phyloP scores from a whole-genome alignment of 1,284 basidiomycete genomes.

The Ceratorhiza oryzae-sativae region DNA sequence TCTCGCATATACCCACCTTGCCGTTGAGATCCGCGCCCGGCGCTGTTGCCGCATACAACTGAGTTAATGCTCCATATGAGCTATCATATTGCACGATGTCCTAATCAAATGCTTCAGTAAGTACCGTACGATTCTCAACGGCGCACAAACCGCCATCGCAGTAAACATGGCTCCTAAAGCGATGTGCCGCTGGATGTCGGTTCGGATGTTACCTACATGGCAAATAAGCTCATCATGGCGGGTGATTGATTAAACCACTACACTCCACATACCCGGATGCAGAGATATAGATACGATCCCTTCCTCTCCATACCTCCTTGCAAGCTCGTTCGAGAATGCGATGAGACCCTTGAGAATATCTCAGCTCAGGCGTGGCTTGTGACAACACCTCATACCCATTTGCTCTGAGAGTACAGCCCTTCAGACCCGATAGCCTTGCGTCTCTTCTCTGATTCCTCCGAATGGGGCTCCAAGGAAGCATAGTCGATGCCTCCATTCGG shows the following conservation, averaged over 20 bases:
- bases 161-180: not conserved
- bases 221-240: not conserved
- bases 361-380: not conserved
- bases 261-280: slow-evolving; percentile 37
- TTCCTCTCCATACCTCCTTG: slow-evolving; percentile 40
- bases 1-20: slow-evolving; percentile 27
- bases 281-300: slow-evolving; percentile 42
- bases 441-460: not conserved
- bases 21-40: slow-evolving; percentile 39
- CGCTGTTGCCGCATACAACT: slow-evolving; percentile 39
- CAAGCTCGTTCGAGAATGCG: slow-evolving; percentile 42
- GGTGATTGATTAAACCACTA: not conserved
- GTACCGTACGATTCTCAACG: too few relatives aligned
- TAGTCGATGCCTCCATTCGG: slow-evolving; percentile 23
- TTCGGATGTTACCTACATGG: slow-evolving; percentile 21
- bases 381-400: slow-evolving; percentile 12
- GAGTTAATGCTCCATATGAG: slow-evolving; percentile 38
- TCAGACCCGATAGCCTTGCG: slow-evolving; percentile 6
- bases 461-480: slow-evolving; percentile 5
- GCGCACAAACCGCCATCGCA: slow-evolving; percentile 11
- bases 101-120: not conserved
- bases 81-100: slow-evolving; percentile 29
- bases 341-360: slow-evolving; percentile 32
- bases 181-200: slow-evolving; percentile 16
- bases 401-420: slow-evolving; percentile 25